Evolutionary conservation across 306 rosid genomes (phyloP), one percentile per base, ranked within the genome.

Genomic region (Mucuna pruriens): DNA sequence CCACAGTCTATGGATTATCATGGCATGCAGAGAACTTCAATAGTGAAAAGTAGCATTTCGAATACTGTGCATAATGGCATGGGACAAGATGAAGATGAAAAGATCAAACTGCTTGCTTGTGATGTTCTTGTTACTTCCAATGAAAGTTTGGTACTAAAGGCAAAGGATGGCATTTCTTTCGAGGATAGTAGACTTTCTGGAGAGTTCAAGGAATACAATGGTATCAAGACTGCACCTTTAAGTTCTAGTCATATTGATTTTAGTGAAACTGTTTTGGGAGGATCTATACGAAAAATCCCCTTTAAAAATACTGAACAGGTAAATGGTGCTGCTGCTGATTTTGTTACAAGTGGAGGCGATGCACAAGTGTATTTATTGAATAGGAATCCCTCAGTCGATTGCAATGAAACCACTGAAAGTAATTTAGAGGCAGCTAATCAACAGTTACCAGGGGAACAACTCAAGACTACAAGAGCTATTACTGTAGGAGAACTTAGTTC

Each of bases 1-100:
- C 60, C 74, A 31, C 80, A 33, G 85, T 71, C 85, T 72, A 69
- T 57, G 48, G 9, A 25, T n/a, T 46, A 54, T 58, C 76, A 57
- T 33, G 31, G 71, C 76, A 10, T 38, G 7, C 69, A 12, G 71
- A 44, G 75, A 76, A 44, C 46, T 42, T 72, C 45, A 42, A 42
- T 29, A 68, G 71, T 23, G 61, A 66, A 57, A 34, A 61, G 19
- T 61, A 79, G 83, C 68, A 72, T 51, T 78, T 78, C 65, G 74
- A 85, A 76, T 33, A 45, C 73, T 33, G 63, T 39, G 54, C 54
- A 70, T 19, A 55, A 62, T 67, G 71, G 26, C 51, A 42, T 26
- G 63, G 84, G 63, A 54, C 79, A 70, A 81, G 83, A 79, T 66
- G 88, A 74, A 83, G 83, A 70, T 75, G 88, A 84, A 72, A 61